phyloP scores from a whole-genome alignment of 345 rosid species.

The Carallia pectinifolia region DNA sequence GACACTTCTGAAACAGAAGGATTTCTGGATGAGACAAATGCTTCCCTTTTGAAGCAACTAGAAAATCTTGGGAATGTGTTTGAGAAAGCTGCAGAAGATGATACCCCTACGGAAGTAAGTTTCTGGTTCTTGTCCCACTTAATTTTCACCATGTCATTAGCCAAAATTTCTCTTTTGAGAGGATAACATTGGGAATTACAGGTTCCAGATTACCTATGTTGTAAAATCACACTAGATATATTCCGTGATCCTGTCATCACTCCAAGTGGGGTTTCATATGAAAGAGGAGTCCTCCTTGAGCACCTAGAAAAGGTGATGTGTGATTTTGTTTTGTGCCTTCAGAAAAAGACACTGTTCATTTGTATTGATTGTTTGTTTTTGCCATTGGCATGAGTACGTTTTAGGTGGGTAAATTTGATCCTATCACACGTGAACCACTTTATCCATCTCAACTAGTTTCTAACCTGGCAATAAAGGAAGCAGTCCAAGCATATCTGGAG shows the following conservation, averaged over 20 bases:
- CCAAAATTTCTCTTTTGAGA: neutral
- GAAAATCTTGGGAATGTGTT: slow-evolving; percentile 59
- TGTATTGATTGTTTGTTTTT: neutral
- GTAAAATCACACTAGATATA: slow-evolving; percentile 85
- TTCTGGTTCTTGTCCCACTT: slow-evolving; percentile 1
- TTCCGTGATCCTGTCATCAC: slow-evolving; percentile 85
- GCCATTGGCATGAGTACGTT: slow-evolving; percentile 1
- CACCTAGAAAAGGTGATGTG: slow-evolving; percentile 69
- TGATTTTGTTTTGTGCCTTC: neutral
- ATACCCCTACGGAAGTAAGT: slow-evolving; percentile 60
- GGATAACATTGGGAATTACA: slow-evolving; percentile 26
- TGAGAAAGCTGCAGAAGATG: slow-evolving; percentile 61
- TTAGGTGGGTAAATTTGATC: slow-evolving; percentile 88
- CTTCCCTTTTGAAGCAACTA: slow-evolving; percentile 40
- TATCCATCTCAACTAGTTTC: slow-evolving; percentile 51
- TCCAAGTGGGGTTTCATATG: slow-evolving; percentile 87
- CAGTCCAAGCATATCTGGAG: slow-evolving; percentile 71
- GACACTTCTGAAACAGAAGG: slow-evolving; percentile 57
- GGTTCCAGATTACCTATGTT: slow-evolving; percentile 92
- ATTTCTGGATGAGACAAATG: slow-evolving; percentile 39
- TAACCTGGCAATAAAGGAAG: slow-evolving; percentile 85
- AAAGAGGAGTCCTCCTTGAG: slow-evolving; percentile 81
- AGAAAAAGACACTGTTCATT: neutral
- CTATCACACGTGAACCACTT: slow-evolving; percentile 69
- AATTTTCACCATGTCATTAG: neutral